Percentiles rank a stretch among this genome's conserved stretches.
Evolutionary conservation across 2,329 filamentous ascomycete species (phyloP).

Genomic region (Penicillium sp.): DNA sequence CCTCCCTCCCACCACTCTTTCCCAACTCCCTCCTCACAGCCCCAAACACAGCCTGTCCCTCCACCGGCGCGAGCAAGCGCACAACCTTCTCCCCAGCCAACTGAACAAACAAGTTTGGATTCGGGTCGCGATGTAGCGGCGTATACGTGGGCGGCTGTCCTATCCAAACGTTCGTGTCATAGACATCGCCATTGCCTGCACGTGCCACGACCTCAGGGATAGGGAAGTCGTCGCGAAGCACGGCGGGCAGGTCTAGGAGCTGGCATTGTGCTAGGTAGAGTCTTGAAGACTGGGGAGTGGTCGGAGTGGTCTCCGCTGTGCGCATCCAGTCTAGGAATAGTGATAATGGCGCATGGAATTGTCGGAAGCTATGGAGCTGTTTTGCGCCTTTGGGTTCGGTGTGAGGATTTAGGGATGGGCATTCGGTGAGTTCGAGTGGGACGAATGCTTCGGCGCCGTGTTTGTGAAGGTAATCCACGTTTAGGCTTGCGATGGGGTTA

Average conservation of each 20-base stretch:
- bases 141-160: conserved; percentile 84
- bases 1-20: conserved; percentile 30
- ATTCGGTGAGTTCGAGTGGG: conserved; percentile 56
- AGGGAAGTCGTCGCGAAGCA: conserved; percentile 63
- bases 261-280: conserved; percentile 85
- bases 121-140: conserved; percentile 86
- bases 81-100: conserved; percentile 68
- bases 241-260: conserved; percentile 62
- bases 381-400: neutral
- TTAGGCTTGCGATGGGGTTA: conserved; percentile 29
- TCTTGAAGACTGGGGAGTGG: conserved; percentile 27
- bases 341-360: conserved; percentile 51
- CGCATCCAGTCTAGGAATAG: conserved; percentile 59
- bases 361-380: conserved; percentile 39
- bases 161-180: conserved; percentile 82
- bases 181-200: conserved; percentile 76
- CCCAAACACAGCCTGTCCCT: conserved; percentile 63
- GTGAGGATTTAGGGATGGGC: neutral
- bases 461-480: conserved; percentile 43
- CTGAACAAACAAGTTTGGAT: conserved; percentile 89
- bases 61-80: conserved; percentile 63
- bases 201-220: conserved; percentile 60
- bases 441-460: conserved; percentile 50
- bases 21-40: conserved; percentile 43
- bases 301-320: conserved; percentile 23